phyloP scores from a whole-genome alignment of 495 filamentous ascomycete species.

The Podospora comata region DNA sequence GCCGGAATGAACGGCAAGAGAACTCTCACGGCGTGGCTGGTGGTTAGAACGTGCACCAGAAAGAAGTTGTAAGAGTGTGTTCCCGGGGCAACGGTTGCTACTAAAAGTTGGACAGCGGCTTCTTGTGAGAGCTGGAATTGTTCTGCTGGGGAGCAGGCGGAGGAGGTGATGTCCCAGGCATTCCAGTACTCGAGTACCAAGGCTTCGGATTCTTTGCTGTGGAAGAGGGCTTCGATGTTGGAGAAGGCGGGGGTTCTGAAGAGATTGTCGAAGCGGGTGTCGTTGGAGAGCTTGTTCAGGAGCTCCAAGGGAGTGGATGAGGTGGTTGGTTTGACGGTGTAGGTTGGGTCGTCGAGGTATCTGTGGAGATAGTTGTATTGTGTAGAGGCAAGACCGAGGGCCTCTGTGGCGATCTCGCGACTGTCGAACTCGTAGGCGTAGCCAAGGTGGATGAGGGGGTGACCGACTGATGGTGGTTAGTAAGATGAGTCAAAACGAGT shows the following conservation, averaged over 20 bases:
- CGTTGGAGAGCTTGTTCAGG: conserved; percentile 56
- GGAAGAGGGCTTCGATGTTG: conserved; percentile 66
- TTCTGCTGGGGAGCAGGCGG: conserved; percentile 54
- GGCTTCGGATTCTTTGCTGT: conserved; percentile 55
- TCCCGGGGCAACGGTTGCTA: conserved; percentile 56
- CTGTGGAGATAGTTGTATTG: conserved; percentile 74
- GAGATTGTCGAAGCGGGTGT: conserved; percentile 56
- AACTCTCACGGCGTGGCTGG: conserved; percentile 82
- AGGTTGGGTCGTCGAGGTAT: conserved; percentile 69
- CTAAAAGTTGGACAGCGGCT: conserved; percentile 68
- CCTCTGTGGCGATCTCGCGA: conserved; percentile 79
- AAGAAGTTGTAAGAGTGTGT: conserved; percentile 79
- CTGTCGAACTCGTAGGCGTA: conserved; percentile 82
- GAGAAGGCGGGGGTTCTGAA: conserved; percentile 56
- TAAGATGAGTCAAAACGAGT: neutral
- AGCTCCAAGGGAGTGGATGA: conserved; percentile 66
- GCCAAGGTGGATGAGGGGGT: conserved; percentile 83
- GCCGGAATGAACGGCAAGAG: conserved; percentile 74
- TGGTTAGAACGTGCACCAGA: conserved; percentile 73
- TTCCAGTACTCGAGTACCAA: conserved; percentile 83
- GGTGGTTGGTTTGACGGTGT: conserved; percentile 53
- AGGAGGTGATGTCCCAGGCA: conserved; percentile 61
- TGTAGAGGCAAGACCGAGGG: conserved; percentile 65
- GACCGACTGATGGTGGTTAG: conserved; percentile 59
- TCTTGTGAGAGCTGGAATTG: conserved; percentile 78